Base-by-base conservation (phyloP, 352 stramenopile species). In the Phytophthora ohioensis region DNA sequence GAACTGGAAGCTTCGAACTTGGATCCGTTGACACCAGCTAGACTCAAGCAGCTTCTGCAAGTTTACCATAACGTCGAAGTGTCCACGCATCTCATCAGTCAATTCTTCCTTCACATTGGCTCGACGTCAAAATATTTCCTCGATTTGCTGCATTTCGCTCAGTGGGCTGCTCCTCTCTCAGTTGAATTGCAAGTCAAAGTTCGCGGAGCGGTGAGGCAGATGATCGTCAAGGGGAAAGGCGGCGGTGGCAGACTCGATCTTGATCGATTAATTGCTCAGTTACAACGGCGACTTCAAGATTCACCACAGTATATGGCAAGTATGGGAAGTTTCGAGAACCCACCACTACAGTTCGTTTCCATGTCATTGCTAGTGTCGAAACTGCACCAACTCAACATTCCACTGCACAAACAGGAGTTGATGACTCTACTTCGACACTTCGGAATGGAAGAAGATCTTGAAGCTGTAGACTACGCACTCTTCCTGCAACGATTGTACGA, bases 81-180 rank as follows among this genome's bases (percentile, higher is more conserved):
- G 0, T 88, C 79, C 2, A 82, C 57, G 1, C 71, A 87, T 11
- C 69, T 88, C 1, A 54, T 88, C 52, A 66, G 73, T 6, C 82
- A 88, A 48, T 91, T 88, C 56, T 91, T 88, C 54, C 42, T 79
- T 15, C 72, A 85, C 27, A 78, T 88, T 12, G 82, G 82, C 0
- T 73, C 78, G 0, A 10, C 54, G 0, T 85, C 78, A 6, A 78
- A 81, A 42, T 49, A 84, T 38, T 87, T 85, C 36, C 60, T 91
- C 3, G 82, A 87, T 17, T 65, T 88, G 0, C 27, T 67, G 12
- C 42, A 62, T 13, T 91, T 88, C 34, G 78, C 82, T 0, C 45
- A 74, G 27, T 91, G 82, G 80, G 56, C 67, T 17, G 62, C 73
- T 30, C 79, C 82, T 10, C 48, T 91, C 0, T 69, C 76, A 3